Evolutionary conservation across 176 grass and related monocot genomes (phyloP), one percentile per base, ranked within the genome.

Genomic region (Oropetium thomaeum): DNA sequence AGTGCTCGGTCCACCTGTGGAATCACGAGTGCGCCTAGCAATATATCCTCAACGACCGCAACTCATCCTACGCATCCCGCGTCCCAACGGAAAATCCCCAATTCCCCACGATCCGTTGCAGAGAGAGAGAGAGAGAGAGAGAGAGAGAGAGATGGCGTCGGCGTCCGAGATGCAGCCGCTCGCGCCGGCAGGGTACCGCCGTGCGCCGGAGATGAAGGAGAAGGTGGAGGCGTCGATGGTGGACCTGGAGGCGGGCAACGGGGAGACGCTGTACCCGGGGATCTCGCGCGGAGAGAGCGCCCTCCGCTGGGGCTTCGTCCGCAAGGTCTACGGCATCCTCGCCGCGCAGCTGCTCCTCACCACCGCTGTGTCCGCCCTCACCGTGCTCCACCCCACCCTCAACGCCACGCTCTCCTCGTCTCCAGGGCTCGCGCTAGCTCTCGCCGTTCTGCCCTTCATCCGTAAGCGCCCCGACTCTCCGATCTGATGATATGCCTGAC

Each of bases 261-360:
- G 85, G 74, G 84, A 88, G 60, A 75, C 79, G 51, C 87, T 99
- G 41, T 94, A 95, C 87, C 96, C 96, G 0, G 96, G 91, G 44
- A 86, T 99, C 81, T 92, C 96, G 45, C 91, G 79, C 77, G 87
- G 76, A n/a, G 96, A 95, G 64, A 92, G 65, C 82, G 84, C 93
- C 59, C 87, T 99, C 81, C 91, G 96, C 48, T 99, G 96, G 96
- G 96, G 96, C 16, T 99, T 99, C 84, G 69, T 99, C 72, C 91
- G 96, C 84, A 99, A 99, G 96, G 96, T 99, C 75, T 99, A 99
- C 87, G 96, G 96, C 79, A 99, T 99, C 87, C 96, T 99, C 69
- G 83, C 87, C 58, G 87, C 91, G 13, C 96, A 99, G 82, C 87
- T 99, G n/a, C 39, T 99, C 37, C 91, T 99, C 84, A 99, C 96